These are phyloP conservation scores for Trichoderma afroharzianum DNA, from an alignment of 2,329 filamentous ascomycete species.

Conservation along the genomic window DNA sequence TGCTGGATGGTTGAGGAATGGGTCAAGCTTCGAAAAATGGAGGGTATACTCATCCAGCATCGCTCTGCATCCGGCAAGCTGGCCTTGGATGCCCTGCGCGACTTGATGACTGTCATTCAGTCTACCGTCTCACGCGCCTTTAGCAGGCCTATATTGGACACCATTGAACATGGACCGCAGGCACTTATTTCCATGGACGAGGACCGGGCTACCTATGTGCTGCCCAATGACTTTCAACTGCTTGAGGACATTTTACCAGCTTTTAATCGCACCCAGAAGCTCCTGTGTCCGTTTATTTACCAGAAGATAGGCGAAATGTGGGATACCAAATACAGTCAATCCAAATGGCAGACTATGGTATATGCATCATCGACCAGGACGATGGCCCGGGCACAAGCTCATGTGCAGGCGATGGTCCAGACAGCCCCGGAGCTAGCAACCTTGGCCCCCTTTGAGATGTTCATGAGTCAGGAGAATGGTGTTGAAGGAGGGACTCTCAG, in stretches of 20 bases:
- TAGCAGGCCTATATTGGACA: neutral
- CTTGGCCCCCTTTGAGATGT: neutral
- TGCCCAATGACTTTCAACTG: conserved; percentile 27
- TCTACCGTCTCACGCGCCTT: conserved; percentile 22
- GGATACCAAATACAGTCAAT: neutral
- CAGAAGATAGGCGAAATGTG: conserved; percentile 22
- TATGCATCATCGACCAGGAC: neutral
- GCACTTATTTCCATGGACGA: conserved; percentile 27
- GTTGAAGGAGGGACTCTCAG: neutral
- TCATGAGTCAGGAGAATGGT: neutral
- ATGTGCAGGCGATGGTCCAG: neutral
- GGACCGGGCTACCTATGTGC: conserved; percentile 38
- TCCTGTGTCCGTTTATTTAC: conserved; percentile 34
- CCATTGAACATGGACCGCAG: neutral
- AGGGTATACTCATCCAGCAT: conserved; percentile 25
- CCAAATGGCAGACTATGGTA: neutral
- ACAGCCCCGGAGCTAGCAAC: neutral
- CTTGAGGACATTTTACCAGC: conserved; percentile 25
- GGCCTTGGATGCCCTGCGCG: conserved; percentile 21
- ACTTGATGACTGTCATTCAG: conserved; percentile 25
- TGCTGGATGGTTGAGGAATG: conserved; percentile 33
- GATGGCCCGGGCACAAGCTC: neutral
- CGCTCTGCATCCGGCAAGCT: neutral
- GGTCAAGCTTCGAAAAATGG: conserved; percentile 27
- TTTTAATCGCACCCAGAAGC: conserved; percentile 33